These are phyloP conservation scores for Chaetoscypha palmicola DNA, from an alignment of 2,329 filamentous ascomycete genomes.

Conservation along the genomic window DNA sequence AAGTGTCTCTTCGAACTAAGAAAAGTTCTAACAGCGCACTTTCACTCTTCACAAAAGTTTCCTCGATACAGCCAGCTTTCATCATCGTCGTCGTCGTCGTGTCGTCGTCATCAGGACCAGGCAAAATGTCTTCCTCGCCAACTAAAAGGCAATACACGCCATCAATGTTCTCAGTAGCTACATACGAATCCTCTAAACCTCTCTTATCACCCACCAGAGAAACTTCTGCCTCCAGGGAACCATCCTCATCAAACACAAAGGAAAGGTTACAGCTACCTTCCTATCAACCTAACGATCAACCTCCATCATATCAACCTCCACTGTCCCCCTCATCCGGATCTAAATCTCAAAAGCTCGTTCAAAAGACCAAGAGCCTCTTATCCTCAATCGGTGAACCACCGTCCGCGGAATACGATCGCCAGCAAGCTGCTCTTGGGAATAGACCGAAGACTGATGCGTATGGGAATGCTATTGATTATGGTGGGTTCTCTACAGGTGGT, in stretches of 20 bases:
- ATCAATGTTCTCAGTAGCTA: neutral
- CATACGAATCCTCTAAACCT: neutral
- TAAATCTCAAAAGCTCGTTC: neutral
- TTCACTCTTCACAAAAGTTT: neutral
- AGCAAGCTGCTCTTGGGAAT: slow-evolving; percentile 1
- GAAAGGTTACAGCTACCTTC: neutral
- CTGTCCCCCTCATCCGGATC: neutral
- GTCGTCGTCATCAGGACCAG: neutral
- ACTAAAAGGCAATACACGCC: neutral
- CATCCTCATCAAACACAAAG: neutral
- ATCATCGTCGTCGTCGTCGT: neutral
- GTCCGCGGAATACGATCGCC: neutral
- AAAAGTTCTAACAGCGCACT: too few relatives aligned
- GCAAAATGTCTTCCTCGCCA: neutral
- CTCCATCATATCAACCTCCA: neutral
- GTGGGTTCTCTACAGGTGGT: too few relatives aligned
- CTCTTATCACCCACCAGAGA: neutral
- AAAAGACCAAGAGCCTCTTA: neutral
- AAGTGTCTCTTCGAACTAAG: neutral
- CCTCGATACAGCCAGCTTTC: neutral
- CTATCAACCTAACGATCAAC: neutral
- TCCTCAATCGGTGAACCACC: slow-evolving; percentile 3
- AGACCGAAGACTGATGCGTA: neutral
- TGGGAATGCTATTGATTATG: neutral
- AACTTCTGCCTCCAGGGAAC: neutral